Conservation (phyloP, 2,329 filamentous ascomycete genomes). For the Trichoderma atroviride region DNA sequence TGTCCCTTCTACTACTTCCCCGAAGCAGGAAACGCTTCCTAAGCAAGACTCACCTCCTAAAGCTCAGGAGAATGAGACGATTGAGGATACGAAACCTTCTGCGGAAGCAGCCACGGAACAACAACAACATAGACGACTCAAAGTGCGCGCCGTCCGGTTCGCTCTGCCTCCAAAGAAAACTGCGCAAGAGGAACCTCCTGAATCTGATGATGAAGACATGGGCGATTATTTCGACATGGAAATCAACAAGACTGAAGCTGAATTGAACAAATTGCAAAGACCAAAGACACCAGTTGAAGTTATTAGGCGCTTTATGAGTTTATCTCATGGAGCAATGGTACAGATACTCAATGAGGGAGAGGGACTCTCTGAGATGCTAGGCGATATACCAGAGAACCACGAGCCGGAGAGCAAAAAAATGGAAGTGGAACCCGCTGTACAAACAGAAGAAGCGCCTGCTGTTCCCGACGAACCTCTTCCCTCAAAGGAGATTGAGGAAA, state of each 20-base stretch:
- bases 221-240: constrained; percentile 58
- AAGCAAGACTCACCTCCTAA: not conserved
- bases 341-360: constrained; percentile 51
- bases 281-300: constrained; percentile 45
- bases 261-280: constrained; percentile 52
- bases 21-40: not conserved
- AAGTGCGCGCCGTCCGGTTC: constrained; percentile 43
- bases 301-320: constrained; percentile 50
- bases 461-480: not conserved
- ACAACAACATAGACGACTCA: constrained; percentile 35
- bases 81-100: not conserved
- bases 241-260: constrained; percentile 54
- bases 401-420: not conserved
- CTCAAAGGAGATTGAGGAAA: not conserved
- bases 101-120: constrained; percentile 25
- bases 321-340: constrained; percentile 54
- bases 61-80: not conserved
- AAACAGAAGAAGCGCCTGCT: not conserved
- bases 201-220: constrained; percentile 62
- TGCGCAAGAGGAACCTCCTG: constrained; percentile 40
- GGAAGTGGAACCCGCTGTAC: not conserved
- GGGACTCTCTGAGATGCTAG: constrained; percentile 48
- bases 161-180: constrained; percentile 45
- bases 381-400: constrained; percentile 31
- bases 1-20: not conserved